phyloP scores from a whole-genome alignment of 2,329 filamentous ascomycete genomes.

The Colletotrichum sp. region DNA sequence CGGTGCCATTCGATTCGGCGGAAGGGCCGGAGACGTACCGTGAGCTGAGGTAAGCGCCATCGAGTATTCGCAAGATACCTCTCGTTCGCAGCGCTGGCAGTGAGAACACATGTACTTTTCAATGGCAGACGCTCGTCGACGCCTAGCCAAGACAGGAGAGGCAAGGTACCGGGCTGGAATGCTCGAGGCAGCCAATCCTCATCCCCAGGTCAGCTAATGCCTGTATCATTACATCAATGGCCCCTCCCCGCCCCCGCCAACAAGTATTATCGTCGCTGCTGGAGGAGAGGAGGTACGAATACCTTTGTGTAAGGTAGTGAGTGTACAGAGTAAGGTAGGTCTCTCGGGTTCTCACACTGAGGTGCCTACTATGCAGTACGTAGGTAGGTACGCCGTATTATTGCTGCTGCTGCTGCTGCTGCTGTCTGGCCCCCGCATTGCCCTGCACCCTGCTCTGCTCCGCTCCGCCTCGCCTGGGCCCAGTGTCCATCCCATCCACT shows the following conservation, averaged over 20 bases:
- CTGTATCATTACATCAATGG: conserved; percentile 36
- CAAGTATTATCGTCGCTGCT: background rate
- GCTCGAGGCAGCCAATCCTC: background rate
- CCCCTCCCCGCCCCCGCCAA: conserved; percentile 28
- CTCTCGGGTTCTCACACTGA: background rate
- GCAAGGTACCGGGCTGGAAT: background rate
- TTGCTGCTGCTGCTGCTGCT: background rate
- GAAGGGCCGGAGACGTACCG: background rate
- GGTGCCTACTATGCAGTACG: too few species aligned
- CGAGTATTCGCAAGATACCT: background rate
- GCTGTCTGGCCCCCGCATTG: background rate
- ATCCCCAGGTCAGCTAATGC: background rate
- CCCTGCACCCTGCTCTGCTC: background rate
- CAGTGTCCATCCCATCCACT: background rate
- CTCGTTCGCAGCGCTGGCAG: background rate
- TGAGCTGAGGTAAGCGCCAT: background rate
- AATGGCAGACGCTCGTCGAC: background rate
- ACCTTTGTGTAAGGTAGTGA: background rate
- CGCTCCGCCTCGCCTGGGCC: background rate
- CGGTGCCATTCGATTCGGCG: background rate
- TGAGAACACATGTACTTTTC: background rate
- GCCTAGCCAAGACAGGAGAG: background rate
- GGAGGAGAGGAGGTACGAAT: background rate
- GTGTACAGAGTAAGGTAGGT: too few species aligned
- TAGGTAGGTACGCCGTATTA: too few species aligned